Base-by-base conservation (phyloP, 768 basidiomycete genomes). In the Myochromella boudieri region DNA sequence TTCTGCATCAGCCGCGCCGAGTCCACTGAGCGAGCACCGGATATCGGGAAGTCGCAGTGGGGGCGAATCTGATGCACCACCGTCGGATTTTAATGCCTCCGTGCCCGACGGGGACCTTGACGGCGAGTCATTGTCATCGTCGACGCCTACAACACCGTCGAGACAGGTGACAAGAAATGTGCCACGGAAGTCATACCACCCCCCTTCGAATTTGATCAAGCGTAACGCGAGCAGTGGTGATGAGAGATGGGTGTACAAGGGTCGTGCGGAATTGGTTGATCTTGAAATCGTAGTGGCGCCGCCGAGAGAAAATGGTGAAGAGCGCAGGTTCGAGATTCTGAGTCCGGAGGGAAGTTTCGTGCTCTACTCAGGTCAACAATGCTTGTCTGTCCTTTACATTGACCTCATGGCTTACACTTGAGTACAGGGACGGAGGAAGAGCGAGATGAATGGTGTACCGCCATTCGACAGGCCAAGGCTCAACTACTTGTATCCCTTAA, bases 261-360 rank as follows among this genome's bases (percentile, higher is more conserved):
- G 90, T 2, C 70, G 76, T 46, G 73, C 75, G 27, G 80, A 80
- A 42, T 74, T 93, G 15, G 76, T 92, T 31, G 87, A 93, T 65
- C 55, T 87, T 41, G 87, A 92, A 56, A 81, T 91, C 1, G 80
- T 92, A 0, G 72, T 90, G 31, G 61, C 68, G 52, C 60, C 73
- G 28, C 56, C 71, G 3, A 61, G 69, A 15, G 77, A 76, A 8
- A 57, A 71, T 1, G 76, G 75, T 0, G 81, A 80, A 36, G 79
- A 82, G 44, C 68, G 75, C 22, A 69, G 77, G 39, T 77, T 91
- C 39, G 91, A 93, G 60, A 68, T 92, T 2, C 60, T 90, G 48
- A 87, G 87, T 61, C 90, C 90, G 1, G 82, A 81, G 43, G 81
- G 78, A 14, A 91, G 85, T 49, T 92, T 91, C 53, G 83, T 82